These are phyloP conservation scores for Hordeum vulgare DNA, from an alignment of 176 grass and related monocot genomes.

Conservation along the genomic window MorexV3_pseudomolecules_assembly NC_058518.1:322897893-322898392, in stretches of 20 bases:
- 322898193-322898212: conserved; percentile 40
- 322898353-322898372: conserved; percentile 55
- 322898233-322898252: conserved; percentile 56
- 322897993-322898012: conserved; percentile 80
- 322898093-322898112: conserved; percentile 52
- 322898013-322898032: conserved; percentile 55
- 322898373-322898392: conserved; percentile 45
- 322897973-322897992: conserved; percentile 63
- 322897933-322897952: conserved; percentile 42
- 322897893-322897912: conserved; percentile 62
- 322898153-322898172: conserved; percentile 34
- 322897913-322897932: conserved; percentile 55
- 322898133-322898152: conserved; percentile 52
- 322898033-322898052: conserved; percentile 54
- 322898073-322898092: conserved; percentile 47
- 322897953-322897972: conserved; percentile 70
- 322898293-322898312: conserved; percentile 42
- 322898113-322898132: conserved; percentile 48
- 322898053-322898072: conserved; percentile 54
- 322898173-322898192: conserved; percentile 49
- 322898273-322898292: conserved; percentile 34
- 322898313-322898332: conserved; percentile 46
- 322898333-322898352: conserved; percentile 41
- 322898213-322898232: conserved; percentile 43
- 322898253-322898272: conserved; percentile 46